These are phyloP conservation scores for Globisporangium parvum DNA, from an alignment of 352 stramenopile species.

Conservation along the genomic window DNA sequence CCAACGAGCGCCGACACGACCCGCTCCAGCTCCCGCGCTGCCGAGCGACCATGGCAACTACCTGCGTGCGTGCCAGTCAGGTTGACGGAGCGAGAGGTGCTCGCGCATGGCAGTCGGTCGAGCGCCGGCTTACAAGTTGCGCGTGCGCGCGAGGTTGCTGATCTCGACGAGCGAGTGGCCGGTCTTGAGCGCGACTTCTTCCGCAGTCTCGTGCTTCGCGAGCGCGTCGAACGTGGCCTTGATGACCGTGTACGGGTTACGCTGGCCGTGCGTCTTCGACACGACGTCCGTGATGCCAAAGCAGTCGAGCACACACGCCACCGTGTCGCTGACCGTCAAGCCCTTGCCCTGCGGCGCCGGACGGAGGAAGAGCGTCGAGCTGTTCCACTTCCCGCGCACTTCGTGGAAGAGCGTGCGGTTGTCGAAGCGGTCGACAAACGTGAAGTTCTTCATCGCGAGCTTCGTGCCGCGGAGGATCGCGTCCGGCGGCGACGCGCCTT, in stretches of 20 bases:
- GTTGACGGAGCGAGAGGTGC: too few species aligned
- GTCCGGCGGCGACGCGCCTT: slow-evolving; percentile 82
- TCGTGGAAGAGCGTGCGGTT: slow-evolving; percentile 89
- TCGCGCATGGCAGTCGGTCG: too few species aligned
- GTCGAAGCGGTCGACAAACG: slow-evolving; percentile 94
- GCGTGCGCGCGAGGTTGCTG: slow-evolving; percentile 63
- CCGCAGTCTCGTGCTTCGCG: slow-evolving; percentile 90
- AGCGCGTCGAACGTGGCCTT: slow-evolving; percentile 94
- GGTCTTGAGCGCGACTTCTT: slow-evolving; percentile 92
- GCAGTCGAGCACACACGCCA: slow-evolving; percentile 77
- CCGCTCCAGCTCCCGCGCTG: neutral
- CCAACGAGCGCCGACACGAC: neutral
- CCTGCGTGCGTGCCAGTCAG: too few species aligned
- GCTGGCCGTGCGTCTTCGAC: slow-evolving; percentile 90
- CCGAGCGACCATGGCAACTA: too few species aligned
- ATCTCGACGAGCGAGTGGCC: slow-evolving; percentile 80
- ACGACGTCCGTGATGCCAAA: slow-evolving; percentile 93
- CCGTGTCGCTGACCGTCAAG: slow-evolving; percentile 73
- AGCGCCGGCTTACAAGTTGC: slow-evolving; percentile 44
- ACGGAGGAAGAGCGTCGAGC: slow-evolving; percentile 88
- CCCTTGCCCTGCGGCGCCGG: slow-evolving; percentile 68
- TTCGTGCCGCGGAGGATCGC: slow-evolving; percentile 87
- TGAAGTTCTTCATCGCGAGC: slow-evolving; percentile 91
- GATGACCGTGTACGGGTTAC: slow-evolving; percentile 94
- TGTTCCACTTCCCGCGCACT: slow-evolving; percentile 94